Evolutionary conservation across 164 flowering plant genomes (phyloP), one percentile per base, ranked within the genome.

Genomic region (Warburgia ugandensis): DNA sequence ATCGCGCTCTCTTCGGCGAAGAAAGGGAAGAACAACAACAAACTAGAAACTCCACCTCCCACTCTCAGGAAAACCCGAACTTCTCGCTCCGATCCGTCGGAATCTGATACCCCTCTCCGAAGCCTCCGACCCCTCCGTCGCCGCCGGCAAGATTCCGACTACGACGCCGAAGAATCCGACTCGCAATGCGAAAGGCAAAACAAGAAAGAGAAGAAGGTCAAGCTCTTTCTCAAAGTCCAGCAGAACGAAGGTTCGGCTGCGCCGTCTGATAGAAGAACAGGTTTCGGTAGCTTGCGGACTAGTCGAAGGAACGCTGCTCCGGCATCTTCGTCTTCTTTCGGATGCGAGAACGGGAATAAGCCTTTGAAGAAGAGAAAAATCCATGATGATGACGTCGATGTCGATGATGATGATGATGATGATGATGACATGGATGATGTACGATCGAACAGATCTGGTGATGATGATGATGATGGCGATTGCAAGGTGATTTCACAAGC

Each of bases 181-280:
- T 47, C 29, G 26, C 62, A 48, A 17, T 37, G 29, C 23, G 68
- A 60, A 11, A 77, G 68, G 6, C 71, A 65, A 54, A 55, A 52
- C 30, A 63, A 72, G 67, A 68, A 68, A 32, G 75, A 74, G 78
- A 84, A 75, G 87, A 86, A 86, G 81, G 59, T 80, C 47, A 80
- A 76, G 71, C 67, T 74, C 6, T 72, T 82, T 19, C 46, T 77
- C 23, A 83, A 75, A 65, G 68, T 84, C 41, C 58, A 31, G n/a
- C 49, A 5, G 45, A 29, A 17, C 13, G 21, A 3, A n/a, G 27
- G 6, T 5, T 16, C 54, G 28, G 22, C 44, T 20, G 6, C 19
- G 5, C 21, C 63, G 39, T 29, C 48, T 31, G 19, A 16, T 28
- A 6, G 48, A n/a, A n/a, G n/a, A n/a, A n/a, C n/a, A n/a, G n/a